A percentile compares a stretch with the other conserved stretches of the same genome.
These are phyloP conservation scores for Ciborinia camelliae DNA, from an alignment of 2,329 filamentous ascomycete species.

Conservation along the genomic window DNA sequence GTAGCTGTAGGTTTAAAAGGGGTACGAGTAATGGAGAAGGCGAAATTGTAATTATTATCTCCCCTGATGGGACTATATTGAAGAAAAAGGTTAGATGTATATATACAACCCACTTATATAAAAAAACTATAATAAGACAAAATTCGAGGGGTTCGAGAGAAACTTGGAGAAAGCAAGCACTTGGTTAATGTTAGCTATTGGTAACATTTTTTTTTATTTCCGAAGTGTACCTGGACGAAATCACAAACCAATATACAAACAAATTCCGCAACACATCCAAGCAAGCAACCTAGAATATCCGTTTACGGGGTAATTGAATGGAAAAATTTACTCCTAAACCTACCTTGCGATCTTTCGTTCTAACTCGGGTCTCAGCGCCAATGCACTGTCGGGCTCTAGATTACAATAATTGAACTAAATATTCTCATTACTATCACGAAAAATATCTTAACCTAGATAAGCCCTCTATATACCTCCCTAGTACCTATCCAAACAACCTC, in stretches of 20 bases:
- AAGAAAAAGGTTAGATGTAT: background rate
- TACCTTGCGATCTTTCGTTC: background rate
- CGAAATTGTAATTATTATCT: background rate
- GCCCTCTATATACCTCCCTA: background rate
- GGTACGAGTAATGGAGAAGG: background rate
- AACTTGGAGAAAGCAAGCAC: background rate
- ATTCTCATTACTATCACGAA: no score
- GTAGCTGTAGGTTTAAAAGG: background rate
- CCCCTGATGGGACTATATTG: background rate
- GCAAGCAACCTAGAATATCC: no score
- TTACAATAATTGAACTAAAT: no score
- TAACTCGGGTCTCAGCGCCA: constrained; percentile 7
- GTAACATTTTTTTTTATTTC: no score
- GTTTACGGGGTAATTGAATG: no score
- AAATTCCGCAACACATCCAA: no score
- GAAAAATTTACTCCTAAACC: no score
- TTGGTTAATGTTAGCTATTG: background rate
- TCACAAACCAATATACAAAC: no score
- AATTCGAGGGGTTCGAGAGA: no score
- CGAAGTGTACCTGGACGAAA: no score
- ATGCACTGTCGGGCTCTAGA: background rate
- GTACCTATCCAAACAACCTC: background rate
- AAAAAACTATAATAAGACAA: no score
- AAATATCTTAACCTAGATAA: no score
- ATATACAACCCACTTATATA: background rate